Percentiles rank a stretch among this genome's conserved stretches.
These are phyloP conservation scores for Aspergillus fumigatiaffinis DNA, from an alignment of 2,329 filamentous ascomycete species.

Conservation along the genomic window DNA sequence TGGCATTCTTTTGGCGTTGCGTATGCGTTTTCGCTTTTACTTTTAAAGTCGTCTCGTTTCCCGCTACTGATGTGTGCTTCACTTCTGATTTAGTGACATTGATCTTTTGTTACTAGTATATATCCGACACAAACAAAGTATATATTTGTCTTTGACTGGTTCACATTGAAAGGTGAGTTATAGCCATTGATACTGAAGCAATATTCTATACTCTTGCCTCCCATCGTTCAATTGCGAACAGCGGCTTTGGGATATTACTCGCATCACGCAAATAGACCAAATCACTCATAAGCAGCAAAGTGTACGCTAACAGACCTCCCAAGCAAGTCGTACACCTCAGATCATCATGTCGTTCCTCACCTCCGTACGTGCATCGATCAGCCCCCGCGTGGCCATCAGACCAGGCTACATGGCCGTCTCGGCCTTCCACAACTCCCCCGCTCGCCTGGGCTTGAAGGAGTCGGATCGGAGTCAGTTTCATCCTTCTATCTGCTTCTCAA, in stretches of 20 bases:
- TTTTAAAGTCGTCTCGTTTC: background rate
- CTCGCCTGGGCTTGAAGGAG: conserved; percentile 30
- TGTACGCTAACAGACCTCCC: background rate
- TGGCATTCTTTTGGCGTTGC: background rate
- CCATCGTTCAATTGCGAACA: background rate
- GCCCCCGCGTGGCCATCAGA: conserved; percentile 19
- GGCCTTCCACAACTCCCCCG: conserved; percentile 28
- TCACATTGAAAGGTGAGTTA: background rate
- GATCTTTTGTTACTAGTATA: background rate
- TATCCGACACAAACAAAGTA: background rate
- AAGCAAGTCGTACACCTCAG: background rate
- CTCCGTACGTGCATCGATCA: conserved; percentile 20
- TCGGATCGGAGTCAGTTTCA: conserved; percentile 29
- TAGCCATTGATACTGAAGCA: background rate
- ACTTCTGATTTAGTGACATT: background rate
- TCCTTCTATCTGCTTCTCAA: background rate
- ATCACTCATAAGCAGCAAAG: background rate
- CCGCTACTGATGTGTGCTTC: background rate
- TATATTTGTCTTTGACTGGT: background rate
- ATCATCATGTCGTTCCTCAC: conserved; percentile 35
- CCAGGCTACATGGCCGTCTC: conserved; percentile 14
- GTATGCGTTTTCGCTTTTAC: background rate
- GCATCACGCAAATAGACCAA: background rate
- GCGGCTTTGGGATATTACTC: background rate
- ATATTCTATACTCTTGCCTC: background rate